Percentiles rank a stretch among this genome's conserved stretches.
Evolutionary conservation across 306 rosid genomes (phyloP).

Genomic region (Psophocarpus tetragonolobus): DNA sequence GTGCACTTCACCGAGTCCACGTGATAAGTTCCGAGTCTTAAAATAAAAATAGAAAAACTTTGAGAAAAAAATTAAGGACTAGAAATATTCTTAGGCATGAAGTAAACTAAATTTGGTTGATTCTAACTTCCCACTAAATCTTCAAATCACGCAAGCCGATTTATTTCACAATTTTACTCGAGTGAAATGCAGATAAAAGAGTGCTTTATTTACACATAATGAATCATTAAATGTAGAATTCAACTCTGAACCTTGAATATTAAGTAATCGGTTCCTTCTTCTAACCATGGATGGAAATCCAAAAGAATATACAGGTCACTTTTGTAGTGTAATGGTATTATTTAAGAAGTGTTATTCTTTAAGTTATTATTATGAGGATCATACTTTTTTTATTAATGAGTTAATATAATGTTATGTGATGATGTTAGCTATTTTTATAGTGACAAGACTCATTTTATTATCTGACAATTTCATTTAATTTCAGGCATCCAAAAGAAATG

Average conservation of each 20-base stretch:
- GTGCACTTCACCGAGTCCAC: slow-evolving; percentile 9
- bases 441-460: background rate
- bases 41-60: background rate
- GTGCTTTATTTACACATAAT: slow-evolving; percentile 14
- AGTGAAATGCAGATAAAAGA: slow-evolving; percentile 17
- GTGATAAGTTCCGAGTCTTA: background rate
- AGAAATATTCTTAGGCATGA: slow-evolving; percentile 30
- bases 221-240: slow-evolving; percentile 33
- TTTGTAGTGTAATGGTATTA: background rate
- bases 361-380: background rate
- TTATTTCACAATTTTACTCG: slow-evolving; percentile 8
- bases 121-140: background rate
- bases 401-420: background rate
- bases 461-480: background rate
- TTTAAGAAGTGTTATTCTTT: background rate
- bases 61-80: background rate
- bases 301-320: background rate
- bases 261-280: background rate
- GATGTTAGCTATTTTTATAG: too few relatives aligned
- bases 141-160: slow-evolving; percentile 4
- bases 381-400: background rate
- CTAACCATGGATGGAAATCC: background rate
- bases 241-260: slow-evolving; percentile 5
- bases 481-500: background rate
- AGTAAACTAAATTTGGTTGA: slow-evolving; percentile 1